Evolutionary conservation across 2,329 filamentous ascomycete genomes (phyloP).

Genomic region (Lachnellula cervina): DNA sequence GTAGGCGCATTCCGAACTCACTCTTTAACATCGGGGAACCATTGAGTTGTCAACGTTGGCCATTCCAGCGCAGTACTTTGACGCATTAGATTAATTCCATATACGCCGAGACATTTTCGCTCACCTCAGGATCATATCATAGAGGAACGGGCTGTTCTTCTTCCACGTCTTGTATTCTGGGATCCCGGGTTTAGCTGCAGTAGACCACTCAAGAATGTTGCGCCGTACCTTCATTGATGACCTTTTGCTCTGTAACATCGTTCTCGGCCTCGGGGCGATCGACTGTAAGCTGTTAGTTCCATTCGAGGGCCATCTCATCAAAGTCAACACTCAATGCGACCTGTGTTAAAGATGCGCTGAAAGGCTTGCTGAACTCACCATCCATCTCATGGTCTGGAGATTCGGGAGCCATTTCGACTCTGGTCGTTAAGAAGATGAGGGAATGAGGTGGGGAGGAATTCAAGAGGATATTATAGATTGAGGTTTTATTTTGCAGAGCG

Average conservation of each 20-base stretch:
- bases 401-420: constrained; percentile 41
- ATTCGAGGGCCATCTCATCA: neutral
- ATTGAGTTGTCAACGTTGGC: constrained; percentile 96
- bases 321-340: neutral
- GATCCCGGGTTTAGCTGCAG: constrained; percentile 1
- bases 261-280: constrained; percentile 58
- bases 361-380: constrained; percentile 34
- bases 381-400: constrained; percentile 44
- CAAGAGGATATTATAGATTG: neutral
- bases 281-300: constrained; percentile 37
- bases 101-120: neutral
- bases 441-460: neutral
- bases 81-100: constrained; percentile 12
- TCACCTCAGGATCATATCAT: constrained; percentile 90
- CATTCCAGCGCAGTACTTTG: constrained; percentile 83
- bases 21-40: constrained; percentile 93
- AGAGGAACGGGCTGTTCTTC: constrained; percentile 97
- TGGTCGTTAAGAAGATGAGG: neutral
- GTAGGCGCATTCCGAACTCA: constrained; percentile 32
- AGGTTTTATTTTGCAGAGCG: neutral
- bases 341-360: neutral
- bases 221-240: constrained; percentile 82
- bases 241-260: constrained; percentile 70
- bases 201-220: neutral
- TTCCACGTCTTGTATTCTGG: constrained; percentile 99